Evolutionary conservation across 805 yeast genomes (phyloP).

Genomic region (Wickerhamomyces sydowiorum): DNA sequence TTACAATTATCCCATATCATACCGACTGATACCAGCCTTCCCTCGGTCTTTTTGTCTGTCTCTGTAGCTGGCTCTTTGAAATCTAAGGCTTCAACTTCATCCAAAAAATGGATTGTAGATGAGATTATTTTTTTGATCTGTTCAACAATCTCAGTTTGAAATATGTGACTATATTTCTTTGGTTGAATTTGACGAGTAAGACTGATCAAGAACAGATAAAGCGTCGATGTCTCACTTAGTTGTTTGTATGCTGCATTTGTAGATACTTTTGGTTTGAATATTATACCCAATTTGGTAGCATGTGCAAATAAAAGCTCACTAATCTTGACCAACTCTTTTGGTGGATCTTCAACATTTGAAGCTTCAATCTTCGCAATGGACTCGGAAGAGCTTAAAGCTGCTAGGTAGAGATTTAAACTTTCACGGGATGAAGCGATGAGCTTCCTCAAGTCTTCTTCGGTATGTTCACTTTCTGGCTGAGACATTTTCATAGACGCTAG

Average conservation of each 20-base stretch:
- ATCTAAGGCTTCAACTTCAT: conserved; percentile 19
- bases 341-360: conserved; percentile 36
- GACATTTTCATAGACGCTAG: background rate
- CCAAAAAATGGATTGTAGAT: conserved; percentile 14
- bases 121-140: conserved; percentile 11
- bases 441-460: conserved; percentile 14
- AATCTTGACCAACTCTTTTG: conserved; percentile 55
- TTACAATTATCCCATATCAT: conserved; percentile 70
- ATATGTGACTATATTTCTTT: conserved; percentile 26
- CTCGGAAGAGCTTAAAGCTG: conserved; percentile 2
- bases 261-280: conserved; percentile 55
- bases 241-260: conserved; percentile 44
- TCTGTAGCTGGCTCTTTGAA: conserved; percentile 12
- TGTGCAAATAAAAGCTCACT: conserved; percentile 63
- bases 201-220: conserved; percentile 39
- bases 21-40: conserved; percentile 55
- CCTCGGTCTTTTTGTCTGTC: conserved; percentile 24
- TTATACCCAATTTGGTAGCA: conserved; percentile 68
- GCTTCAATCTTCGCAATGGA: conserved; percentile 15
- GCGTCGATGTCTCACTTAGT: conserved; percentile 38
- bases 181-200: conserved; percentile 36
- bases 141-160: conserved; percentile 20
- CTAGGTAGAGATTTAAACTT: conserved; percentile 12
- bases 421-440: conserved; percentile 15
- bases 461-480: conserved; percentile 1